Conservation (phyloP, 177 flowering plant species). For the Vitis hybrid region DNA sequence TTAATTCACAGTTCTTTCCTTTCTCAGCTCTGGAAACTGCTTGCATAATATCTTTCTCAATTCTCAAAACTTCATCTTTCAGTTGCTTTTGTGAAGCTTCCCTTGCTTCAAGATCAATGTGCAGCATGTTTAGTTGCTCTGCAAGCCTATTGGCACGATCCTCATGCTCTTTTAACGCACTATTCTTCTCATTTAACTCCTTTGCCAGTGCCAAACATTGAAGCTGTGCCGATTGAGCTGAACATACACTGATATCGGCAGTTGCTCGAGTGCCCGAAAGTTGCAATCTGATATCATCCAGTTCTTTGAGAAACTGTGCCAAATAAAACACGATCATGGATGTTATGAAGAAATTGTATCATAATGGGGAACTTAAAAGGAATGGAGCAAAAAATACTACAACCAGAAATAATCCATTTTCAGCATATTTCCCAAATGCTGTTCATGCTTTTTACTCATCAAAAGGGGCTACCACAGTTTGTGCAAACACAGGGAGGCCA, state of each 20-base stretch:
- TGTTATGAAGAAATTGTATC: neutral
- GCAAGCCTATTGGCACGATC: slow-evolving; percentile 66
- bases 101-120: slow-evolving; percentile 69
- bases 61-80: slow-evolving; percentile 75
- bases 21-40: slow-evolving; percentile 67
- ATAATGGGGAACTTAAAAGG: neutral
- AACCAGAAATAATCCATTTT: no score
- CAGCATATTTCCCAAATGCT: no score
- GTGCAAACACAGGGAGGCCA: no score
- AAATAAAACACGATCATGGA: neutral
- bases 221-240: slow-evolving; percentile 79
- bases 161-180: slow-evolving; percentile 66
- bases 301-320: slow-evolving; percentile 66
- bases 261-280: slow-evolving; percentile 62
- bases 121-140: slow-evolving; percentile 61
- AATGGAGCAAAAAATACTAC: neutral
- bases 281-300: slow-evolving; percentile 64
- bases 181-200: slow-evolving; percentile 73
- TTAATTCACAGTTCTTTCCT: slow-evolving; percentile 62
- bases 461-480: no score
- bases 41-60: slow-evolving; percentile 77
- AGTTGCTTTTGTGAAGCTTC: slow-evolving; percentile 78
- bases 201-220: slow-evolving; percentile 64
- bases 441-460: no score
- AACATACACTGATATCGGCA: slow-evolving; percentile 77